These are phyloP conservation scores for Arabis alpina DNA, from an alignment of 345 rosid genomes.

Conservation along the genomic window DNA sequence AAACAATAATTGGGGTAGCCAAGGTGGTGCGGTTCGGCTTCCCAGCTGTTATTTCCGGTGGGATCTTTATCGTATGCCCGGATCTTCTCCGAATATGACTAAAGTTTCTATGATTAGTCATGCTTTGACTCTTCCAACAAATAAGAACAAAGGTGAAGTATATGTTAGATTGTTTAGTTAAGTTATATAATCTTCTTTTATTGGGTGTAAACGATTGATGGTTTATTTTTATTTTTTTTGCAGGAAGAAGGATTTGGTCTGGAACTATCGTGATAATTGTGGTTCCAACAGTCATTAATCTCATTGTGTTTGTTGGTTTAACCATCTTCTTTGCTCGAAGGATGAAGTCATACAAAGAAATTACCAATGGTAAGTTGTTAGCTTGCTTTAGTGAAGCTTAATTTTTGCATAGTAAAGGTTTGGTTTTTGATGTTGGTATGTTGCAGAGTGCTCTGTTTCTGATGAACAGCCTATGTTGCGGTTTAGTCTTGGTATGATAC, in stretches of 20 bases:
- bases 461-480: conserved; percentile 17
- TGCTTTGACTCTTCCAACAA: not conserved
- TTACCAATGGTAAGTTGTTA: conserved; percentile 10
- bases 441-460: conserved; percentile 20
- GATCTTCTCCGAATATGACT: not conserved
- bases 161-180: not conserved
- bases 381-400: too few species aligned
- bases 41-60: conserved; percentile 56
- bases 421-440: conserved; percentile 2
- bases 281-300: conserved; percentile 30
- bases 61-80: conserved; percentile 49
- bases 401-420: conserved; percentile 3
- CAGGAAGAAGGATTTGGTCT: conserved; percentile 14
- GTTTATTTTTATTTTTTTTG: too few species aligned
- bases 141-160: conserved; percentile 16
- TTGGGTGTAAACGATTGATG: not conserved
- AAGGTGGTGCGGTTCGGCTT: conserved; percentile 45
- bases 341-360: conserved; percentile 2
- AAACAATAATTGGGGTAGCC: conserved; percentile 39
- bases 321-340: conserved; percentile 1
- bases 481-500: conserved; percentile 21
- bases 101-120: conserved; percentile 30
- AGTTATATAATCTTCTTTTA: not conserved
- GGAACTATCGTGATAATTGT: conserved; percentile 33
- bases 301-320: conserved; percentile 17